Evolutionary conservation across 306 rosid genomes (phyloP).

Genomic region (Pterocarpus santalinus): DNA sequence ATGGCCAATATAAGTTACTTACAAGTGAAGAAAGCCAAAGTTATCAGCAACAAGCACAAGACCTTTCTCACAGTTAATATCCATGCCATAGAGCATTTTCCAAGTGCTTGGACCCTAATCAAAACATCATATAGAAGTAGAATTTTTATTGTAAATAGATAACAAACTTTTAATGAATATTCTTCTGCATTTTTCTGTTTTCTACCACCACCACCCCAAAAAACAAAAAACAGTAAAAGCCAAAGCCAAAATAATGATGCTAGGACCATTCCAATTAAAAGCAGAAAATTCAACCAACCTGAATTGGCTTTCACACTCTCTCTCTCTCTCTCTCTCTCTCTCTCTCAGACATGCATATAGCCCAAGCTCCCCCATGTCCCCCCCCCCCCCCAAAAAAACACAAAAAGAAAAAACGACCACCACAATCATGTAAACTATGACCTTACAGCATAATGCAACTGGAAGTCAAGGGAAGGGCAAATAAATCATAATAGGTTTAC

Average conservation of each 20-base stretch:
- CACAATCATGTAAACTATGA: neutral
- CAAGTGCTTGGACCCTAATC: constrained; percentile 76
- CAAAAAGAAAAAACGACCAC: neutral
- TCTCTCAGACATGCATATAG: neutral
- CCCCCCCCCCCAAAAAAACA: neutral
- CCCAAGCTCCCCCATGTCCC: neutral
- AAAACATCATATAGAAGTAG: constrained; percentile 38
- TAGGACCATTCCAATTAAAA: constrained; percentile 26
- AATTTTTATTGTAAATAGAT: constrained; percentile 5
- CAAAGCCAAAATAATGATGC: neutral
- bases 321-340: constrained; percentile 2
- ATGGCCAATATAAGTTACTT: constrained; percentile 49
- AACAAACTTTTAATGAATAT: constrained; percentile 11
- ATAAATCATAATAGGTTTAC: neutral
- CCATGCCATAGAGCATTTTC: constrained; percentile 99
- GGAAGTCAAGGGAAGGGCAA: constrained; percentile 1
- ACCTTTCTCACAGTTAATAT: constrained; percentile 79
- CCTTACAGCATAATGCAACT: constrained; percentile 3
- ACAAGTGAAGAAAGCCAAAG: constrained; percentile 82
- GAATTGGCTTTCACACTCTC: constrained; percentile 2
- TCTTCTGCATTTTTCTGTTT: neutral
- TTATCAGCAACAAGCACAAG: constrained; percentile 85
- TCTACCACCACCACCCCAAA: neutral
- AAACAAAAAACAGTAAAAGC: neutral
- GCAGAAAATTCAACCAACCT: neutral